Evolutionary conservation across 2,329 filamentous ascomycete genomes (phyloP).

Genomic region (Colletotrichum cuscutae): DNA sequence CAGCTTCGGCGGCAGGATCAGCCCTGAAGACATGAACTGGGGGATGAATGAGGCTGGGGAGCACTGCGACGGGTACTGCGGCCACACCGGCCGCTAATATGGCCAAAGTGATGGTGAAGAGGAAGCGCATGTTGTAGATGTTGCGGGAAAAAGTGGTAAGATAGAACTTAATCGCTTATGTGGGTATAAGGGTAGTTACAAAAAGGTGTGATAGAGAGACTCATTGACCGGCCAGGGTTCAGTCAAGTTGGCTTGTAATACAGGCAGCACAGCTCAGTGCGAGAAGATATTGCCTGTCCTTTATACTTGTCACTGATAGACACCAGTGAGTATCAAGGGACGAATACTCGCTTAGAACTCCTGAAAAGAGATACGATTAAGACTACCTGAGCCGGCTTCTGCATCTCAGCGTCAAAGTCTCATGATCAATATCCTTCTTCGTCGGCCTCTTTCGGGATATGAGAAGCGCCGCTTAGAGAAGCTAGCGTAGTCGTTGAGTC

Average conservation of each 20-base stretch:
- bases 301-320: not conserved
- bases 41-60: not conserved
- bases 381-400: not conserved
- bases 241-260: not conserved
- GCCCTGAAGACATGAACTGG: not conserved
- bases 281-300: not conserved
- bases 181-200: too few relatives aligned
- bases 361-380: not conserved
- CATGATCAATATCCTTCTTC: not conserved
- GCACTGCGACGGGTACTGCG: not conserved
- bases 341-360: not conserved
- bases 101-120: not conserved
- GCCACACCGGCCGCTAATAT: not conserved
- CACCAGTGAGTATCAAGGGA: too few relatives aligned
- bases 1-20: not conserved
- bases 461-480: not conserved
- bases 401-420: not conserved
- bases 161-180: not conserved
- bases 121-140: not conserved
- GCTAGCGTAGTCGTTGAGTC: slow-evolving; percentile 7
- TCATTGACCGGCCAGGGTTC: not conserved
- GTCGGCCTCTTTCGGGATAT: not conserved
- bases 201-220: not conserved
- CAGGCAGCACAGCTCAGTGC: rapidly evolving
- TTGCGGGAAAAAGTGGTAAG: not conserved